These are phyloP conservation scores for Metschnikowia gelsemii DNA, from an alignment of 805 yeast genomes.

Conservation along the genomic window DNA sequence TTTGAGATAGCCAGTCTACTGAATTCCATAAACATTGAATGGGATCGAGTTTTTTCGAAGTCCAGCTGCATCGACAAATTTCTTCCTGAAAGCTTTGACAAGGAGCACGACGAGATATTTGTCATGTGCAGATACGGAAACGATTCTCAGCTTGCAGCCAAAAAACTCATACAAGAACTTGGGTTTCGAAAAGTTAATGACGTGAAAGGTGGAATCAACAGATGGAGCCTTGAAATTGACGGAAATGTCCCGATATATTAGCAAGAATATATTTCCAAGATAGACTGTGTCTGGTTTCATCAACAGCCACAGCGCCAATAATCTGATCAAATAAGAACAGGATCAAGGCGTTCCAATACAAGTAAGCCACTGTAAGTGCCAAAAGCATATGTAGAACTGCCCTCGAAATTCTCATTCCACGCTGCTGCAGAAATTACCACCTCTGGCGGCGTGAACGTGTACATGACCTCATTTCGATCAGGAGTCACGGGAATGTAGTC, in stretches of 20 bases:
- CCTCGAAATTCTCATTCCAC: constrained; percentile 54
- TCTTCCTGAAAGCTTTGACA: constrained; percentile 23
- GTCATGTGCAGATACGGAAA: constrained; percentile 87
- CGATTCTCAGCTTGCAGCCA: constrained; percentile 81
- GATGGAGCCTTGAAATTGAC: constrained; percentile 66
- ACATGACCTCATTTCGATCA: constrained; percentile 28
- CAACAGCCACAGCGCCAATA: too few relatives aligned
- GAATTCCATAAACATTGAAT: constrained; percentile 61
- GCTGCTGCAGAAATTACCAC: constrained; percentile 48
- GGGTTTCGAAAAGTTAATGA: constrained; percentile 57
- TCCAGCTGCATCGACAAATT: constrained; percentile 22
- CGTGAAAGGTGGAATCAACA: constrained; percentile 72
- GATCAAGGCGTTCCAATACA: constrained; percentile 43
- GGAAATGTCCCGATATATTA: constrained; percentile 22
- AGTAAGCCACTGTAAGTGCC: constrained; percentile 53
- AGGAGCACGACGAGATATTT: constrained; percentile 35
- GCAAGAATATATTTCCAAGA: not conserved
- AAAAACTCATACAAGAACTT: constrained; percentile 49
- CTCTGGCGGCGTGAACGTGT: constrained; percentile 47
- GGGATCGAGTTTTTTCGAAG: constrained; percentile 42
- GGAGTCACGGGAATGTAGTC: constrained; percentile 31
- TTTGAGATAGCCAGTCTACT: constrained; percentile 64
- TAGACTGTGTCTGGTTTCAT: too few relatives aligned
- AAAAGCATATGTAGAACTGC: constrained; percentile 52
- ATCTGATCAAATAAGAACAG: constrained; percentile 7